phyloP scores from a whole-genome alignment of 2,329 filamentous ascomycete species.

The Phaeosphaeriaceae sp. region DNA sequence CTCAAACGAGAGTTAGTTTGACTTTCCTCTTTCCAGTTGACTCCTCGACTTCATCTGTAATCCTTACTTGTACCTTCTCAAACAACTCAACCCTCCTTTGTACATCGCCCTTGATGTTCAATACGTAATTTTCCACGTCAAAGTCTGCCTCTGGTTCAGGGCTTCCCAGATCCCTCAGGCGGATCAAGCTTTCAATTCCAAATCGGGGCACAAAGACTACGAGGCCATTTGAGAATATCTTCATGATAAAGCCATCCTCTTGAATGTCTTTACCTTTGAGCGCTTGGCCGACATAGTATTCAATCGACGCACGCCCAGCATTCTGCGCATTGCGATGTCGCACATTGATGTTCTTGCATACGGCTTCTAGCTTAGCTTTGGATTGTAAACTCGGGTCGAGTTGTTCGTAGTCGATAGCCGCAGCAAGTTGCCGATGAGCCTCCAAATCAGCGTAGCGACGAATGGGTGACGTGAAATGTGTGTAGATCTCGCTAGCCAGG shows the following conservation, averaged over 20 bases:
- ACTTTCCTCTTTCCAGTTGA: conserved; percentile 94
- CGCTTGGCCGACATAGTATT: conserved; percentile 97
- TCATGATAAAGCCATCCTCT: conserved; percentile 96
- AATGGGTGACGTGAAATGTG: conserved; percentile 97
- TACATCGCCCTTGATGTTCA: conserved; percentile 66
- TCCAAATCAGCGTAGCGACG: conserved; percentile 96
- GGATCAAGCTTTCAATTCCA: conserved; percentile 90
- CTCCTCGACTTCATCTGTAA: conserved; percentile 93
- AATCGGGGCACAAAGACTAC: conserved; percentile 96
- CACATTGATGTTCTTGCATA: conserved; percentile 98
- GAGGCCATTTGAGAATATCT: conserved; percentile 95
- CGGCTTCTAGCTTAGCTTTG: conserved; percentile 83
- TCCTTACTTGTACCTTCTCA: conserved; percentile 86
- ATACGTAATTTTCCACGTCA: conserved; percentile 83
- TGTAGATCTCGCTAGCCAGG: conserved; percentile 95
- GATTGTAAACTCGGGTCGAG: conserved; percentile 82
- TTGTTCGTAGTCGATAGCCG: conserved; percentile 90
- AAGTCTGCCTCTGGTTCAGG: conserved; percentile 79
- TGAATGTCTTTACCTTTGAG: conserved; percentile 77
- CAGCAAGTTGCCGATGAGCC: conserved; percentile 91
- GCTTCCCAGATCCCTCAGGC: conserved; percentile 80
- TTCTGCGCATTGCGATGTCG: conserved; percentile 97
- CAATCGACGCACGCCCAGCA: conserved; percentile 90
- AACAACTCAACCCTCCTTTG: conserved; percentile 78
- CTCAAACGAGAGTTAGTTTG: conserved; percentile 65